Base-by-base conservation (phyloP, 768 basidiomycete species). In the Trametes gibbosa region DNA sequence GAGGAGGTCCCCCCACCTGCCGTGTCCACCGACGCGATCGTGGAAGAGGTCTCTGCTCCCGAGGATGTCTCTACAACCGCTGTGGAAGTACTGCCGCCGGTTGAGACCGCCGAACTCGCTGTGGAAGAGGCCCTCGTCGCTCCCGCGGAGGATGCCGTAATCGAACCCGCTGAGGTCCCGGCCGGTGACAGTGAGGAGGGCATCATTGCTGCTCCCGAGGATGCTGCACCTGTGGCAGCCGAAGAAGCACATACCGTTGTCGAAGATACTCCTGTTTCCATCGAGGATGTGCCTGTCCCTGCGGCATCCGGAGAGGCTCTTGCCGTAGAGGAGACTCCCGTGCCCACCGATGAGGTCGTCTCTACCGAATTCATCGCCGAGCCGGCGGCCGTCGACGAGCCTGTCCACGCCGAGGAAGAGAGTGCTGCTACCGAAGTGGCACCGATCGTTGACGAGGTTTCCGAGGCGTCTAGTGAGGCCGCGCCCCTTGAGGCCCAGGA, bases 81-180 rank as follows among this genome's bases (percentile, higher is more conserved):
- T 19, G n/a, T 42, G 1, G 42, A 43, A 43, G 42, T 19, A 3
- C n/a, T 9, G 19, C 51, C 23, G 2, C n/a, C n/a, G 9, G 52
- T 45, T 29, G 29, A 54, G 37, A 21, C 21, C 21, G 21, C 21
- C 3, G 23, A 13, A 16, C 9, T 32, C 13, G 52, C 7, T 12
- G 63, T 54, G 17, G 63, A 47, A 19, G n/a, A 47, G 3, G 12
- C 14, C 2, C 6, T 14, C 43, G 21, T 24, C 12, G 21, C 19
- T 8, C 6, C 1, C 12, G 23, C 43, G 4, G 19, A n/a, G 10
- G 58, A 40, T 24, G 40, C 23, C 17, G 51, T 29, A 32, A 32
- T 10, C 29, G 63, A 56, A 19, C 53, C 41, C 23, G 56, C 43
- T 25, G 53, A 60, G 32, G 59, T 19, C 48, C 29, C 13, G 29